A percentile compares a stretch with the other conserved stretches of the same genome.
phyloP scores from a whole-genome alignment of 2,329 filamentous ascomycete genomes.

The Beauveria sp. region DNA sequence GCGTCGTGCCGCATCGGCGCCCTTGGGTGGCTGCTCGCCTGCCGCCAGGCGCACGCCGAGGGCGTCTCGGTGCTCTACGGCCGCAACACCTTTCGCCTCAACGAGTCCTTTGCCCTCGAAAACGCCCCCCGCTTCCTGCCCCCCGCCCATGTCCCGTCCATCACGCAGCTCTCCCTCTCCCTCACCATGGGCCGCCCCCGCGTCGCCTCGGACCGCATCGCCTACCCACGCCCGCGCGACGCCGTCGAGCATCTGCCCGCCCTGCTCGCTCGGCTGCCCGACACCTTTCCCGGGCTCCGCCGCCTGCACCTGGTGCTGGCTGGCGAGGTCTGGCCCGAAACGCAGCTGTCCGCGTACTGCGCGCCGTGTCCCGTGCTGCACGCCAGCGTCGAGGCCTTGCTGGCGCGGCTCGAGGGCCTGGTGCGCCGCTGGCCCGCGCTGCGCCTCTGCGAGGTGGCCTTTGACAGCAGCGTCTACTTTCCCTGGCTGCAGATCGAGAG shows the following conservation, averaged over 20 bases:
- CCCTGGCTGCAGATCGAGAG: conserved; percentile 7
- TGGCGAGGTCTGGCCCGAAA: conserved; percentile 1
- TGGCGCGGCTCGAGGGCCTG: neutral
- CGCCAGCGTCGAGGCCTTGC: neutral
- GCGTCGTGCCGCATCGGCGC: neutral
- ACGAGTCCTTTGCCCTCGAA: conserved; percentile 7
- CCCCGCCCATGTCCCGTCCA: neutral
- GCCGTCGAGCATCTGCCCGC: neutral
- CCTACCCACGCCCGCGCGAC: conserved; percentile 6
- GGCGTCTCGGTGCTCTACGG: conserved; percentile 7
- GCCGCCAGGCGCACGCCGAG: conserved; percentile 5
- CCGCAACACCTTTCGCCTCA: conserved; percentile 3
- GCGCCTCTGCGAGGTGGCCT: neutral
- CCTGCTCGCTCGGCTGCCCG: neutral
- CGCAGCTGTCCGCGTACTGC: neutral
- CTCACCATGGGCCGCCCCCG: neutral
- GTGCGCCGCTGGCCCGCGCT: neutral
- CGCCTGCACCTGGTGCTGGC: conserved; percentile 3
- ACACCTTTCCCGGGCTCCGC: neutral
- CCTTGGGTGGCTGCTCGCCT: conserved; percentile 7
- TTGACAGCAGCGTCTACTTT: conserved; percentile 10
- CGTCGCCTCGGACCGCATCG: neutral
- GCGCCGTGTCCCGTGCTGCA: neutral
- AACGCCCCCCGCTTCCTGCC: neutral
- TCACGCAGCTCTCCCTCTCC: neutral